Evolutionary conservation across 805 yeast genomes (phyloP), one percentile per base, ranked within the genome.

Genomic region (Wickerhamomyces bovis): DNA sequence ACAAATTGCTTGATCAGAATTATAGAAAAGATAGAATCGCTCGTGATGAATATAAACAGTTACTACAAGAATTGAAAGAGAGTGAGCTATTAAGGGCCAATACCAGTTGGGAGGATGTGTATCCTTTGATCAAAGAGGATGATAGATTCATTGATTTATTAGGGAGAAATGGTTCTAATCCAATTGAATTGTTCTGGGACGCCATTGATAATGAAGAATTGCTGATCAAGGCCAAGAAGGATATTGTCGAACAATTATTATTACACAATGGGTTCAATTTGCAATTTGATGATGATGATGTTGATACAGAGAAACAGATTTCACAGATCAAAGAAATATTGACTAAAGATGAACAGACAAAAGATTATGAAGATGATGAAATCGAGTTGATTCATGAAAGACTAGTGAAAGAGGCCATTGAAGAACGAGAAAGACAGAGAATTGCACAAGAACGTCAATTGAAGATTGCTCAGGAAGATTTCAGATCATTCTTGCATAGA

Each of bases 131-230:
- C 1, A 77, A 77, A 48, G 74, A 76, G 28, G 84, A 83, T 50
- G 70, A 69, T 41, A 66, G 78, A 15, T 89, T 84, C 57, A 56
- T 76, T 15, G 78, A 73, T 20, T 52, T 89, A 33, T 71, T 89
- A 47, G 96, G 95, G 0, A 73, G 89, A 45, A 71, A 76, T 40
- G 96, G 96, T 0, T 88, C 96, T 0, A 74, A 81, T 1, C 84
- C 96, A 1, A 58, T 82, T 38, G 95, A 89, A 52, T 64, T 86
- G 38, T 89, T 84, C 61, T 76, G 87, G 77, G 96, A 89, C 61
- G 56, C 76, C 0, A 72, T 84, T 3, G 89, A 84, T 53, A 82
- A 78, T 46, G 80, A 78, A 54, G 72, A 75, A 30, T 76, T 80
- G 45, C 57, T 71, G 2, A 59, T 85, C 40, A 75, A 73, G 49